Conservation (phyloP, 768 basidiomycete species). For the Boletus vinaceobasis region DNA sequence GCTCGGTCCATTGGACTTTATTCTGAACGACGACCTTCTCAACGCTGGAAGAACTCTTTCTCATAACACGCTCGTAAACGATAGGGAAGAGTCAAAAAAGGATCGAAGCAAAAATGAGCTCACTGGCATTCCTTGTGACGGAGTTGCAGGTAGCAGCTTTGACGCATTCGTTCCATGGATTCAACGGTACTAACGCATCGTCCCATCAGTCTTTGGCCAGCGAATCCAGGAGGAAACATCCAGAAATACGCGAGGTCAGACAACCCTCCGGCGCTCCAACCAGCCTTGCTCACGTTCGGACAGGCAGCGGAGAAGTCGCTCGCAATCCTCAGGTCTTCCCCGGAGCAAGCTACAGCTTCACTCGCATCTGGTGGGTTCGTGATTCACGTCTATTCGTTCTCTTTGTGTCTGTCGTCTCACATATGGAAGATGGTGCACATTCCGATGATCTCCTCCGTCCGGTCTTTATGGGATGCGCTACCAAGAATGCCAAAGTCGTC, state of each 20-base stretch:
- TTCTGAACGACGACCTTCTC: not conserved
- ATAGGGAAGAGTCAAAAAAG: not conserved
- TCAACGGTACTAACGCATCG: conserved; percentile 3
- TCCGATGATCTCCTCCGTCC: conserved; percentile 80
- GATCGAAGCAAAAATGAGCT: conserved; percentile 46
- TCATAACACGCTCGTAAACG: not conserved
- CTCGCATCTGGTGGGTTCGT: conserved; percentile 65
- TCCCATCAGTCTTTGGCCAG: conserved; percentile 74
- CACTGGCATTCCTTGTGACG: conserved; percentile 65
- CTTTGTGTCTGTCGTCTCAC: conserved; percentile 9
- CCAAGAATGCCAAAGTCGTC: conserved; percentile 91
- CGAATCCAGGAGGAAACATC: conserved; percentile 85
- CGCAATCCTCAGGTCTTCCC: conserved; percentile 73
- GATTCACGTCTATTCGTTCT: not conserved
- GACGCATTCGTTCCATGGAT: not conserved
- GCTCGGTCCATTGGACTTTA: not conserved
- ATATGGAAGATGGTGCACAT: conserved; percentile 62
- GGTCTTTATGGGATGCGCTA: conserved; percentile 91
- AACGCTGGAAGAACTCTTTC: not conserved
- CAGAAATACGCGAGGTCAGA: conserved; percentile 87
- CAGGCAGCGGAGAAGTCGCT: conserved; percentile 88
- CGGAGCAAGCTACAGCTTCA: conserved; percentile 70
- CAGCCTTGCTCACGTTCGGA: conserved; percentile 6
- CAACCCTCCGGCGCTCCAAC: not conserved
- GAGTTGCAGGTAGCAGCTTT: conserved; percentile 58